Conservation (phyloP, 495 filamentous ascomycete species). For the Podospora pseudocomata region DNA sequence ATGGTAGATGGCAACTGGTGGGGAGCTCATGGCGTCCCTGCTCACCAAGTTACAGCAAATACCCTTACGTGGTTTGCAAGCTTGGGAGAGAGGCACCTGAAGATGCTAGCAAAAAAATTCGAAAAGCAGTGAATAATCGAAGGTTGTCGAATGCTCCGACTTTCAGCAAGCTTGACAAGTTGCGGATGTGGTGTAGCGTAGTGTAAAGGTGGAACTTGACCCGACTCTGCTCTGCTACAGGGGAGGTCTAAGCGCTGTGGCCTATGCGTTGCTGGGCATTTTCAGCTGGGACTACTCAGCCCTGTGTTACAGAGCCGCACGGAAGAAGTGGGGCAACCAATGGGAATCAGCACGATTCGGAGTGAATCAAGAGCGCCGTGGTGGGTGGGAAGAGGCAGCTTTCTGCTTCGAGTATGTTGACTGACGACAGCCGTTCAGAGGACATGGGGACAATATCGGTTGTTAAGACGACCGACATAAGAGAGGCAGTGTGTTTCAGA, state of each 20-base stretch:
- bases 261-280: not conserved
- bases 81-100: not conserved
- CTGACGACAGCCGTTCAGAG: too few species aligned
- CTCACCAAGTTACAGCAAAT: not conserved
- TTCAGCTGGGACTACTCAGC: not conserved
- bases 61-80: not conserved
- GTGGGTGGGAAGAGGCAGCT: too few species aligned
- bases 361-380: not conserved
- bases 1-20: not conserved
- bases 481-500: not conserved
- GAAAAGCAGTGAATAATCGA: not conserved
- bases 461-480: not conserved
- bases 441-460: not conserved
- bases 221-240: not conserved
- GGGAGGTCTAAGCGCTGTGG: not conserved
- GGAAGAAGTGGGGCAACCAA: not conserved
- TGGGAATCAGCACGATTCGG: not conserved
- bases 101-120: not conserved
- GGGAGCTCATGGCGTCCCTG: constrained; percentile 15
- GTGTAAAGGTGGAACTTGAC: not conserved
- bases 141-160: not conserved
- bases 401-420: not conserved
- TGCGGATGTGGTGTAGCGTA: too few species aligned
- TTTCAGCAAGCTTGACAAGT: not conserved
- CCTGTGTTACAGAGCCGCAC: not conserved